Evolutionary conservation across 208 protist genomes (phyloP).

Genomic region (Naegleria fowleri): DNA sequence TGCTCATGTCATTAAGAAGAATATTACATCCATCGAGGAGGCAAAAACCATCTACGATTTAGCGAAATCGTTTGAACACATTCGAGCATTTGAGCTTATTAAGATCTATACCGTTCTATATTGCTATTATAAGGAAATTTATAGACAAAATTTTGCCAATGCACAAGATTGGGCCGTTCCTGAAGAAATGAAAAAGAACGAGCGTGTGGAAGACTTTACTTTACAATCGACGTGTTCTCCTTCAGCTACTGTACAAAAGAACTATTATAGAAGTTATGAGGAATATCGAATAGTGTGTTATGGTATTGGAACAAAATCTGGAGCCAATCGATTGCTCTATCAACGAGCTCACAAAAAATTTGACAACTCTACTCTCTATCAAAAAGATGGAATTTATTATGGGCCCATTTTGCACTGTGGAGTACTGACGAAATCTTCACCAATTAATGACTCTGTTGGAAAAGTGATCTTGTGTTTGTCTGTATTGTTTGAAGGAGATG

Average conservation of each 20-base stretch:
- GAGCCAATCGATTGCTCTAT: neutral
- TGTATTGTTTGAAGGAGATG: neutral
- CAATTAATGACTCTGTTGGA: neutral
- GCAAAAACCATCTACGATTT: neutral
- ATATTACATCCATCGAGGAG: neutral
- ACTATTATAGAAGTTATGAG: neutral
- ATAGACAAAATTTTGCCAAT: neutral
- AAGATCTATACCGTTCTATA: neutral
- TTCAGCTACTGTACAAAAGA: neutral
- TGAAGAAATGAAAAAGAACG: neutral
- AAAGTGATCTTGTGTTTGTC: neutral
- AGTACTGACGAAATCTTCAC: neutral
- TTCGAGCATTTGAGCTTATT: neutral
- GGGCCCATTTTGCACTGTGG: neutral
- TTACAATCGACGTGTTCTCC: neutral
- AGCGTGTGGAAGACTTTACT: neutral
- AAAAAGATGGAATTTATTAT: neutral
- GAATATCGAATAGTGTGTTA: neutral
- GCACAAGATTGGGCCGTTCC: neutral
- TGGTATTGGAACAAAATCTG: neutral
- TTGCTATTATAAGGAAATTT: neutral
- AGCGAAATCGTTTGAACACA: neutral
- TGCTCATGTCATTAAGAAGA: neutral
- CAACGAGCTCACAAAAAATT: neutral
- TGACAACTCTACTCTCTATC: neutral